phyloP scores from a whole-genome alignment of 306 rosid genomes.

The Castanea crenata region DNA sequence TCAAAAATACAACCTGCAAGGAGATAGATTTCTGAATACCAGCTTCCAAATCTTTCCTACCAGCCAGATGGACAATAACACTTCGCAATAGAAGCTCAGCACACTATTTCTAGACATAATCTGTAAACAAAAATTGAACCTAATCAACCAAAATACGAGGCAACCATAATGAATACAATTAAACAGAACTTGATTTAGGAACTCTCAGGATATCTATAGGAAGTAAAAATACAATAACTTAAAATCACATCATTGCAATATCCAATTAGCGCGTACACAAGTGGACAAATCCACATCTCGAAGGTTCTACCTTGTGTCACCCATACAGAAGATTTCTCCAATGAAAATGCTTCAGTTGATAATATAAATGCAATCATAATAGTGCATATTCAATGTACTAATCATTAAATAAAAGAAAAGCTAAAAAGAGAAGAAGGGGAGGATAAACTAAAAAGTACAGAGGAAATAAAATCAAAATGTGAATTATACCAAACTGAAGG shows the following conservation, averaged over 20 bases:
- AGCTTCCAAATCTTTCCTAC: conserved; percentile 66
- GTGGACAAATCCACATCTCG: conserved; percentile 80
- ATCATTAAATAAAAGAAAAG: not conserved
- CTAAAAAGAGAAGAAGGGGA: conserved; percentile 1
- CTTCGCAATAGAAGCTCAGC: conserved; percentile 84
- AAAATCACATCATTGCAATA: conserved; percentile 71
- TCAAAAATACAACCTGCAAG: conserved; percentile 49
- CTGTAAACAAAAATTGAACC: conserved; percentile 40
- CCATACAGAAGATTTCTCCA: conserved; percentile 72
- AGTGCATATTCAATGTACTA: conserved; percentile 5
- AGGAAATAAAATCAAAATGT: not conserved
- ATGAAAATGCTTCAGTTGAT: conserved; percentile 63
- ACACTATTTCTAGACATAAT: conserved; percentile 79
- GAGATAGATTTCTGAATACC: conserved; percentile 65
- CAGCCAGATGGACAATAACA: conserved; percentile 69
- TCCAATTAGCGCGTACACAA: conserved; percentile 65
- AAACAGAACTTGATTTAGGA: not conserved
- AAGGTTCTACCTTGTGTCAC: conserved; percentile 70
- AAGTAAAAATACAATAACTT: conserved; percentile 45
- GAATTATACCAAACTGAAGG: too few species aligned
- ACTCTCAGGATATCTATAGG: conserved; percentile 1
- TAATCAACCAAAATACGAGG: not conserved
- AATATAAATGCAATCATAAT: conserved; percentile 19
- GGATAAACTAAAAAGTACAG: not conserved
- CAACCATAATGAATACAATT: not conserved